phyloP scores from a whole-genome alignment of 2,329 filamentous ascomycete species.

The Thielaviopsis populi region DNA sequence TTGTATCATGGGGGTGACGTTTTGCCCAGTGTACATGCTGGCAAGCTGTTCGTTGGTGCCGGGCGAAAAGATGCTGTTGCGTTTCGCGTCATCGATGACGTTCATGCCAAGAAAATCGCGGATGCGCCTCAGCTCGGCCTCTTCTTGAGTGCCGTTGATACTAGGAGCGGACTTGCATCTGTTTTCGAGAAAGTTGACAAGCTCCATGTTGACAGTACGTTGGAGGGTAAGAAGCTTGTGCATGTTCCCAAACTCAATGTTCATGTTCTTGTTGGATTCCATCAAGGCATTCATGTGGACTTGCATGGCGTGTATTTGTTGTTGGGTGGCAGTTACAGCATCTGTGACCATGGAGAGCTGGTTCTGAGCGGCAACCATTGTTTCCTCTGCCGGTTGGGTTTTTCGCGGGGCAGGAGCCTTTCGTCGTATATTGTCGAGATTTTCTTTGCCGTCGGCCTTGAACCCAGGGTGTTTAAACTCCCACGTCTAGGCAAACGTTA shows the following conservation, averaged over 20 bases:
- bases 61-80: conserved; percentile 13
- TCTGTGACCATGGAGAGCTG: conserved; percentile 14
- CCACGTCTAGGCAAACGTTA: conserved; percentile 47
- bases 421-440: conserved; percentile 85
- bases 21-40: conserved; percentile 12
- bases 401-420: conserved; percentile 91
- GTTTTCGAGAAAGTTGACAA: conserved; percentile 36
- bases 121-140: conserved; percentile 35
- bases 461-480: conserved; percentile 98
- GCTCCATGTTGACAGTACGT: conserved; percentile 41
- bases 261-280: conserved; percentile 45
- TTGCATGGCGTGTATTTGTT: conserved; percentile 48
- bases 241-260: conserved; percentile 45
- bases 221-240: conserved; percentile 45
- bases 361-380: conserved; percentile 75
- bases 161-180: conserved; percentile 13
- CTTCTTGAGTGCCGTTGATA: conserved; percentile 14
- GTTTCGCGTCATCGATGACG: conserved; percentile 7
- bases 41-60: conserved; percentile 12
- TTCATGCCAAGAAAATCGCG: conserved; percentile 24
- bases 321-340: conserved; percentile 12
- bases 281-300: conserved; percentile 69
- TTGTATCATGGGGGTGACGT: conserved; percentile 32
- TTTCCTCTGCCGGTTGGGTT: conserved; percentile 48
- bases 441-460: conserved; percentile 87